These are phyloP conservation scores for Trichoderma harzianum DNA, from an alignment of 2,329 filamentous ascomycete species.

Conservation along the genomic window DNA sequence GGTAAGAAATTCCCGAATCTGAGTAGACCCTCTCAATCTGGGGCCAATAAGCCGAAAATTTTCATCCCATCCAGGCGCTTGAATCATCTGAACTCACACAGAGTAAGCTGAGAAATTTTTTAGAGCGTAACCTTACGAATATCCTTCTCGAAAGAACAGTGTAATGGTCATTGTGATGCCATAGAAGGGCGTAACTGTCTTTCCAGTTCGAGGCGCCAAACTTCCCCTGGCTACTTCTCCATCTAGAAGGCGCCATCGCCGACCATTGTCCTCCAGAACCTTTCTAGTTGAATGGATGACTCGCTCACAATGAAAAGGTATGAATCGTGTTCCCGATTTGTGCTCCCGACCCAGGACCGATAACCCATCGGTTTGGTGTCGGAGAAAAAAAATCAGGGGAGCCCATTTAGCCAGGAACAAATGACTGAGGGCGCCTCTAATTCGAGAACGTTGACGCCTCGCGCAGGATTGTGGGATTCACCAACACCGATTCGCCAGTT, in stretches of 20 bases:
- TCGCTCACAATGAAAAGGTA: background rate
- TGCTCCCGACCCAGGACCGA: background rate
- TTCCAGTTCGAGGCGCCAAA: slow-evolving; percentile 3
- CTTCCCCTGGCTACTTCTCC: background rate
- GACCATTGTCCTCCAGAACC: background rate
- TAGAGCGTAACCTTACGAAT: background rate
- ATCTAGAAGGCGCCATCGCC: background rate
- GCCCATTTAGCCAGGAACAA: slow-evolving; percentile 12
- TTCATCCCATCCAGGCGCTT: background rate
- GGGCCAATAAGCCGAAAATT: background rate
- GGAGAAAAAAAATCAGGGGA: background rate
- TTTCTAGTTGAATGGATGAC: background rate
- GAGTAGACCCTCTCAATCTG: background rate
- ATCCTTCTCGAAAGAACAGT: background rate
- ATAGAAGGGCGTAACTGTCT: background rate
- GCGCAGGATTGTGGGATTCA: background rate
- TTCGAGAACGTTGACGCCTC: slow-evolving; percentile 13
- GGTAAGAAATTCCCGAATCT: background rate
- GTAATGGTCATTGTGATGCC: background rate
- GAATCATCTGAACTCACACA: background rate
- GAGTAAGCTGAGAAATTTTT: background rate
- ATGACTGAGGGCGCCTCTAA: background rate
- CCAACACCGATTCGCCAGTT: background rate
- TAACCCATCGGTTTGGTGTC: background rate
- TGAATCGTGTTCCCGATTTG: background rate